A percentile compares a stretch with the other conserved stretches of the same genome.
These are phyloP conservation scores for Paramecium octaurelia DNA, from an alignment of 73 alveolate species.

Conservation along the genomic window DNA sequence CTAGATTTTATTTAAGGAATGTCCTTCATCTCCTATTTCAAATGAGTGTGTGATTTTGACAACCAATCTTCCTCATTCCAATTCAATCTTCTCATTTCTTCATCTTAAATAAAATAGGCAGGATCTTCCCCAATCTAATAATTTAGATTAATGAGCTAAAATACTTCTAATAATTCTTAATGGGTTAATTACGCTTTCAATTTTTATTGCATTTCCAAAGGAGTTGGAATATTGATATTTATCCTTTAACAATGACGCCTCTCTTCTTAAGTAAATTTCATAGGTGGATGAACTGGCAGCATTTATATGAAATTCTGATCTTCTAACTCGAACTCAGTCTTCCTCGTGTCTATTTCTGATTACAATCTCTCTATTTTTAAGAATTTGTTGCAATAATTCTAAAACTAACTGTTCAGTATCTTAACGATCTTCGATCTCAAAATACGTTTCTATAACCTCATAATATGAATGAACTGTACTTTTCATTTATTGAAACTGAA, in stretches of 20 bases:
- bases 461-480: neutral
- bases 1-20: neutral
- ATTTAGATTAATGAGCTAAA: neutral
- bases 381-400: neutral
- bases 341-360: neutral
- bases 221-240: neutral
- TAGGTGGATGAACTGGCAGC: neutral
- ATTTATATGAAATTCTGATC: neutral
- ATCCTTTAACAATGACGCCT: neutral
- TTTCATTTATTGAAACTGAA: neutral
- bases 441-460: neutral
- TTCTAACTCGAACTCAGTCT: neutral
- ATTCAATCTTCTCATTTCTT: neutral
- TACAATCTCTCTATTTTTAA: neutral
- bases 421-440: neutral
- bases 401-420: neutral
- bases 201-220: neutral
- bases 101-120: neutral
- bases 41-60: neutral
- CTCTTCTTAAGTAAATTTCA: neutral
- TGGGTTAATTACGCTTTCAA: neutral
- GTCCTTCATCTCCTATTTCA: neutral
- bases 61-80: neutral
- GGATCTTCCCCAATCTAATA: neutral
- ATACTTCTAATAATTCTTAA: neutral